Conservation (phyloP, 352 stramenopile species). For the Pythium folliculosum region DNA sequence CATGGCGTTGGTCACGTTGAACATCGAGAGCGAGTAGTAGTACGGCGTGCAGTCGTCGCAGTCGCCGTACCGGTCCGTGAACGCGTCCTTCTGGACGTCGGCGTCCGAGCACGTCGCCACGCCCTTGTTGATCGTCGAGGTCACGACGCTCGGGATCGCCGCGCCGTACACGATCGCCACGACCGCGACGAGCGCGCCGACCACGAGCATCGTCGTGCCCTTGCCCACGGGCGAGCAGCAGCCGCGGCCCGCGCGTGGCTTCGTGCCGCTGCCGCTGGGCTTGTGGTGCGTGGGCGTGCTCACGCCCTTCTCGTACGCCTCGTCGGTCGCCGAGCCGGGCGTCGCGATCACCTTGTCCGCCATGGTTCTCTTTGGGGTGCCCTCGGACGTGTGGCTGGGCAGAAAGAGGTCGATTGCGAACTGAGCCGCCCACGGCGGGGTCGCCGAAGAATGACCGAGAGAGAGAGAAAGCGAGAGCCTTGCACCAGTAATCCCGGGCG, state of each 20-base stretch:
- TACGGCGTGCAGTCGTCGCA: conserved; percentile 77
- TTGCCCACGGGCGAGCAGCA: conserved; percentile 9
- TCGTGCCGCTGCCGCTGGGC: not conserved
- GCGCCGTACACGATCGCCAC: conserved; percentile 56
- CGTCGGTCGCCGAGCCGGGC: conserved; percentile 25
- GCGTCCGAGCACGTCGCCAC: conserved; percentile 43
- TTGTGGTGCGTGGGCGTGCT: conserved; percentile 11
- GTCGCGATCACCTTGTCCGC: conserved; percentile 12
- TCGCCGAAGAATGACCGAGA: not conserved
- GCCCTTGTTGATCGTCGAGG: conserved; percentile 38
- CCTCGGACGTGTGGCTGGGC: no score
- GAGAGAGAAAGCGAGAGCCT: not conserved
- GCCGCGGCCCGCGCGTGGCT: not conserved
- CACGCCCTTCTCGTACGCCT: conserved; percentile 30
- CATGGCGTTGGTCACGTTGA: conserved; percentile 80
- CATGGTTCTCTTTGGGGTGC: not conserved
- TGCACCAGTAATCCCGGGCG: not conserved
- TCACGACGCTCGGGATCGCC: conserved; percentile 53
- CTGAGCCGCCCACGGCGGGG: not conserved
- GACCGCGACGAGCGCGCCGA: conserved; percentile 43
- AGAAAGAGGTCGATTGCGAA: not conserved
- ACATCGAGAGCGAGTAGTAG: conserved; percentile 66
- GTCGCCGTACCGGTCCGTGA: conserved; percentile 64
- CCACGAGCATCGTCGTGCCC: conserved; percentile 32
- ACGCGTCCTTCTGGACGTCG: conserved; percentile 44